These are phyloP conservation scores for Borovskyia barvae DNA, from an alignment of 208 protist species.

Conservation along the genomic window DNA sequence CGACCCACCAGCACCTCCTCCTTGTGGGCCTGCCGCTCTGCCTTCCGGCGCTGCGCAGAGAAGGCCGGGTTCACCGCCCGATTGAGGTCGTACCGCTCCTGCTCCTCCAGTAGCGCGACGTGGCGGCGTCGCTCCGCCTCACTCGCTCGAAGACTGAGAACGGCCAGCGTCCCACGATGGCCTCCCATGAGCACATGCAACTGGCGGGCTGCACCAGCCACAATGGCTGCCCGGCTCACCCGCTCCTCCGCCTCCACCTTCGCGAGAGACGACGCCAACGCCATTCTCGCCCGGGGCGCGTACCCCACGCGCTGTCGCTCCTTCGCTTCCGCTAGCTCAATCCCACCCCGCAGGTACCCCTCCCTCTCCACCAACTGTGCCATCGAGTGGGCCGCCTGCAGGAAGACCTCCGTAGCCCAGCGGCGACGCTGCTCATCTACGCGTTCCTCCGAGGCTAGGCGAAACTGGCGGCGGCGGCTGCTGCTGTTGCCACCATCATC, in stretches of 20 bases:
- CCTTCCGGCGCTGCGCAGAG: conserved; percentile 17
- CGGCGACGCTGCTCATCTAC: conserved; percentile 21
- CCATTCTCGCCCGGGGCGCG: conserved; percentile 7
- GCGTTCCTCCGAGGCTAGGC: conserved; percentile 27
- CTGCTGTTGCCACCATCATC: conserved; percentile 8
- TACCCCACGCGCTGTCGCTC: conserved; percentile 22
- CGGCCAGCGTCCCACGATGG: conserved; percentile 44
- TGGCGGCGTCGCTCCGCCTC: conserved; percentile 52
- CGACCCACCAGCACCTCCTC: conserved; percentile 10
- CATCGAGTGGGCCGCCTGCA: conserved; percentile 38
- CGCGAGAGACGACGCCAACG: conserved; percentile 7
- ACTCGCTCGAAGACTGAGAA: conserved; percentile 28
- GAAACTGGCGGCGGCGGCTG: conserved; percentile 15
- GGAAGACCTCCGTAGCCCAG: conserved; percentile 32
- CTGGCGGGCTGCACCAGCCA: conserved; percentile 67
- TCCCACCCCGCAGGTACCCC: conserved; percentile 36
- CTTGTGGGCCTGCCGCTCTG: conserved; percentile 24
- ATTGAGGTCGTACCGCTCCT: conserved; percentile 38
- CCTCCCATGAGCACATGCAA: conserved; percentile 44
- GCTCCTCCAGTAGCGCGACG: conserved; percentile 38
- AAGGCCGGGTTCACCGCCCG: conserved; percentile 44
- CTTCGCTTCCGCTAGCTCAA: conserved; percentile 51
- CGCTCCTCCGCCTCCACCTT: conserved; percentile 54
- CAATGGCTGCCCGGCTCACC: conserved; percentile 51
- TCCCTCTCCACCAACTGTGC: conserved; percentile 49